These are phyloP conservation scores for Chaetomium olivaceum DNA, from an alignment of 2,329 filamentous ascomycete genomes.

Conservation along the genomic window DNA sequence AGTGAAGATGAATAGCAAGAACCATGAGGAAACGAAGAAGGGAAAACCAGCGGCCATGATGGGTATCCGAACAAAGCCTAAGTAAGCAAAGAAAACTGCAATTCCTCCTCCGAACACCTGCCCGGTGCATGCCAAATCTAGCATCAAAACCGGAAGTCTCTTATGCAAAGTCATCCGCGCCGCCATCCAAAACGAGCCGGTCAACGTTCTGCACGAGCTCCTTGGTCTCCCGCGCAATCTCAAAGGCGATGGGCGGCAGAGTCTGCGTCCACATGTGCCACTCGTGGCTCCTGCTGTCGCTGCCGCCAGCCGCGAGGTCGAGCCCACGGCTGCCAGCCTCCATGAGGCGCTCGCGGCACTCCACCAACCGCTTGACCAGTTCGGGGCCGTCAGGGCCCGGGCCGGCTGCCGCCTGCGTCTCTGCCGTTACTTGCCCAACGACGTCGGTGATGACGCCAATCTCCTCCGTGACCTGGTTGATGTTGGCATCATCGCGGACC, in stretches of 20 bases:
- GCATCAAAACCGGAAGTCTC: background rate
- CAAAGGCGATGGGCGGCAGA: conserved; percentile 81
- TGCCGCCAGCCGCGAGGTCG: conserved; percentile 55
- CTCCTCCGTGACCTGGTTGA: conserved; percentile 66
- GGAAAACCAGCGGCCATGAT: conserved; percentile 29
- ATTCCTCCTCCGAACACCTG: background rate
- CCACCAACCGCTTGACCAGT: conserved; percentile 57
- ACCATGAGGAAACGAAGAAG: conserved; percentile 14
- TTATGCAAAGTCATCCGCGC: conserved; percentile 52
- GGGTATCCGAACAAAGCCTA: conserved; percentile 28
- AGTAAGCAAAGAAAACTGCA: conserved; percentile 14
- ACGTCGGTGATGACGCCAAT: conserved; percentile 70
- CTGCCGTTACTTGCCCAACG: conserved; percentile 67
- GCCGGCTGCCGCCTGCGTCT: conserved; percentile 58
- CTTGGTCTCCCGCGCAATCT: conserved; percentile 80
- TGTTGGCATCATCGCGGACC: conserved; percentile 64
- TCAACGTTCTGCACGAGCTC: conserved; percentile 59
- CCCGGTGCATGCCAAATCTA: background rate
- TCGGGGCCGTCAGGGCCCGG: conserved; percentile 45
- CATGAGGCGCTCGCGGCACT: conserved; percentile 65
- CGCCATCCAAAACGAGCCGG: conserved; percentile 39
- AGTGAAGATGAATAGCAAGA: background rate
- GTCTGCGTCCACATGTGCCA: conserved; percentile 68
- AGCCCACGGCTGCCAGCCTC: conserved; percentile 63
- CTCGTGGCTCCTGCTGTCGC: conserved; percentile 53